A percentile compares a stretch with the other conserved stretches of the same genome.
phyloP scores from a whole-genome alignment of 495 filamentous ascomycete genomes.

The Podospora bellae-mahoneyi region DNA sequence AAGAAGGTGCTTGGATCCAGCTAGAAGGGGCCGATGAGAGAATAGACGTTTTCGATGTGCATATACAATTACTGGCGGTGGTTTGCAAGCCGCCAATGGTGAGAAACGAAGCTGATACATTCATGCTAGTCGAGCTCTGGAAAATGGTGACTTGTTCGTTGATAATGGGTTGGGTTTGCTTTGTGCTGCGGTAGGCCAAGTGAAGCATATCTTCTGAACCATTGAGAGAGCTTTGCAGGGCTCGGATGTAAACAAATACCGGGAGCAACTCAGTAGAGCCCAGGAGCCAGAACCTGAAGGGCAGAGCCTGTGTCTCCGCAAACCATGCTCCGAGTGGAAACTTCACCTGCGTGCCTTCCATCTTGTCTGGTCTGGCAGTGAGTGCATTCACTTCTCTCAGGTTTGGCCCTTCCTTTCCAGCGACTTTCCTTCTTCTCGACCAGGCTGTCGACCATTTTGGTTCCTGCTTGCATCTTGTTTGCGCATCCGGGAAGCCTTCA shows the following conservation, averaged over 20 bases:
- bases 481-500: not conserved
- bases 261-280: not conserved
- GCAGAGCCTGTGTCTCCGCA: not conserved
- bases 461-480: not conserved
- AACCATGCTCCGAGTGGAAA: not conserved
- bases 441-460: not conserved
- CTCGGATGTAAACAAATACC: not conserved
- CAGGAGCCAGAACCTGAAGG: not conserved
- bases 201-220: not conserved
- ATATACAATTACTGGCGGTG: conserved; percentile 17
- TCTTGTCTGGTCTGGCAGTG: not conserved
- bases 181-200: not conserved
- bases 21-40: conserved; percentile 19
- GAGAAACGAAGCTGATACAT: not conserved
- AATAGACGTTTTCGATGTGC: conserved; percentile 15
- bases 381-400: not conserved
- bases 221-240: not conserved
- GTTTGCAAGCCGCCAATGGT: not conserved
- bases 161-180: not conserved
- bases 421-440: not conserved
- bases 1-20: conserved; percentile 54
- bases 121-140: not conserved
- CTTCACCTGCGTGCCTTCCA: not conserved
- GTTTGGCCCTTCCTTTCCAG: not conserved
- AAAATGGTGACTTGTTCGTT: not conserved